A percentile compares a stretch with the other conserved stretches of the same genome.
Evolutionary conservation across 2,329 filamentous ascomycete species (phyloP).

Genomic region (Cladosporium cucumerinum): DNA sequence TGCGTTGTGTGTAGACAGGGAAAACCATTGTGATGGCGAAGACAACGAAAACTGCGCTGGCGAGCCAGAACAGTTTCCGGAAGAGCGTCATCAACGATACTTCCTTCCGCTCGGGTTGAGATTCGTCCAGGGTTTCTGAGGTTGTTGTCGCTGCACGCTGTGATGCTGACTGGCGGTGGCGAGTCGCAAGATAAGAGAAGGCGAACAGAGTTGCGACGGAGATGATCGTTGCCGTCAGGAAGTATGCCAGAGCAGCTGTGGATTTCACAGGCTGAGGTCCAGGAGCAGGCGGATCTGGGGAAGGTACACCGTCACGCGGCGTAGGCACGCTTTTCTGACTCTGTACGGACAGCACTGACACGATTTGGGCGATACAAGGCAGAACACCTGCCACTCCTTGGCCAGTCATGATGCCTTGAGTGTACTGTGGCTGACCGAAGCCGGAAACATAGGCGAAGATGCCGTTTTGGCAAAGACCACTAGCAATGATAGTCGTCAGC

Average conservation of each 20-base stretch:
- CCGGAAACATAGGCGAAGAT: slow-evolving; percentile 86
- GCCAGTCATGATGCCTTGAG: slow-evolving; percentile 92
- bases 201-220: slow-evolving; percentile 67
- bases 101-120: slow-evolving; percentile 44
- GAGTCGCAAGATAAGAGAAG: slow-evolving; percentile 68
- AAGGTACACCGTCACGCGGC: slow-evolving; percentile 14
- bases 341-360: slow-evolving; percentile 68
- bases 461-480: slow-evolving; percentile 84
- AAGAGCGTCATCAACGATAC: slow-evolving; percentile 66
- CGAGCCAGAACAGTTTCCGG: slow-evolving; percentile 73
- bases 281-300: slow-evolving; percentile 5
- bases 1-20: slow-evolving; percentile 75
- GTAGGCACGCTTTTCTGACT: slow-evolving; percentile 26
- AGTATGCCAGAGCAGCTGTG: slow-evolving; percentile 82
- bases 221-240: slow-evolving; percentile 78
- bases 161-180: slow-evolving; percentile 22
- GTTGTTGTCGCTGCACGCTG: slow-evolving; percentile 15
- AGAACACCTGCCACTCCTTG: slow-evolving; percentile 90
- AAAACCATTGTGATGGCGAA: slow-evolving; percentile 91
- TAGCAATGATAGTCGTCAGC: background rate
- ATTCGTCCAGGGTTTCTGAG: slow-evolving; percentile 18
- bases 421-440: slow-evolving; percentile 84
- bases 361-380: slow-evolving; percentile 81
- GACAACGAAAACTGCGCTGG: slow-evolving; percentile 72
- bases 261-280: slow-evolving; percentile 48